Conservation (phyloP, 352 stramenopile species). For the Phytophthora tentaculata region DNA sequence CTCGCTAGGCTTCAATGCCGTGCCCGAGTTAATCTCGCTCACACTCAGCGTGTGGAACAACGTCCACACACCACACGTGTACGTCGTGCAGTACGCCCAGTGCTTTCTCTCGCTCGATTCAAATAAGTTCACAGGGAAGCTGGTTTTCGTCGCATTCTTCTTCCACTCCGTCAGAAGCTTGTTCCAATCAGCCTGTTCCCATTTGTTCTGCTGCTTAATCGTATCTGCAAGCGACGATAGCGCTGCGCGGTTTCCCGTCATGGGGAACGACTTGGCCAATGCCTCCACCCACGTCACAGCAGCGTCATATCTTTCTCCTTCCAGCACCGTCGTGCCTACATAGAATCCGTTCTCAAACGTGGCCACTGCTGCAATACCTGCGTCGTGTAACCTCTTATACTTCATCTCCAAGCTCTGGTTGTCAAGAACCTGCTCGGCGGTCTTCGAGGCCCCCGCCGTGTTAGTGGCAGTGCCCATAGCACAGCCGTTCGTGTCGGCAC, state of each 20-base stretch:
- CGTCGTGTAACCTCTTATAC: slow-evolving; percentile 69
- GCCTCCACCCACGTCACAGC: slow-evolving; percentile 70
- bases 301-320: slow-evolving; percentile 64
- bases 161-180: slow-evolving; percentile 69
- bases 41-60: slow-evolving; percentile 80
- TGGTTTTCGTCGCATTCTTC: slow-evolving; percentile 45
- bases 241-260: slow-evolving; percentile 60
- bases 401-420: slow-evolving; percentile 61
- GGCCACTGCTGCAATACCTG: slow-evolving; percentile 63
- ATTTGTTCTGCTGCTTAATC: slow-evolving; percentile 47
- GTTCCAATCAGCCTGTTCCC: slow-evolving; percentile 58
- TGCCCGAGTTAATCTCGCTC: slow-evolving; percentile 33
- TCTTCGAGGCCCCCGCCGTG: slow-evolving; percentile 11
- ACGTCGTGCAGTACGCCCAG: slow-evolving; percentile 71
- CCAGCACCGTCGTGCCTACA: slow-evolving; percentile 61
- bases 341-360: slow-evolving; percentile 82
- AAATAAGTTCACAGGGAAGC: slow-evolving; percentile 67
- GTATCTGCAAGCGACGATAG: slow-evolving; percentile 46
- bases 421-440: slow-evolving; percentile 26
- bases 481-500: slow-evolving; percentile 48
- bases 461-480: slow-evolving; percentile 33
- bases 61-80: slow-evolving; percentile 83
- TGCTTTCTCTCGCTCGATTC: slow-evolving; percentile 53
- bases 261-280: slow-evolving; percentile 62
- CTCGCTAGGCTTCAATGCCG: slow-evolving; percentile 58